These are phyloP conservation scores for Thalia dealbata DNA, from an alignment of 176 grass and related monocot genomes.

Conservation along the genomic window DNA sequence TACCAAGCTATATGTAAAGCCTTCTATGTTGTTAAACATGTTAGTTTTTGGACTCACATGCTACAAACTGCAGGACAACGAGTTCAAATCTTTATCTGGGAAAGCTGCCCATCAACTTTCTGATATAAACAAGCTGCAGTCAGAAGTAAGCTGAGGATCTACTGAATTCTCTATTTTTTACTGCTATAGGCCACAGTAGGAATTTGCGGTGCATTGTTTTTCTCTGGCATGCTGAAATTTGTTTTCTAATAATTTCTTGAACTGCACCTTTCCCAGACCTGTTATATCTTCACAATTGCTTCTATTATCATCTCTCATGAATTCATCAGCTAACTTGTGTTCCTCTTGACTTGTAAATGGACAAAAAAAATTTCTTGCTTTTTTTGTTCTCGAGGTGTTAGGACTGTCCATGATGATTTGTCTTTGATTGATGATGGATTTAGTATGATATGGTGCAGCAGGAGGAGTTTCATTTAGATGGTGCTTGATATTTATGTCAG, in stretches of 20 bases:
- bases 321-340: background rate
- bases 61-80: conserved; percentile 37
- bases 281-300: background rate
- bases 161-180: background rate
- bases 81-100: conserved; percentile 38
- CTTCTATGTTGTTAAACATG: conserved; percentile 12
- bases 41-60: conserved; percentile 7
- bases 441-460: too few relatives aligned
- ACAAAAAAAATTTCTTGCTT: too few relatives aligned
- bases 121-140: conserved; percentile 49
- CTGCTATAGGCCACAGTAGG: background rate
- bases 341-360: too few relatives aligned
- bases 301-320: background rate
- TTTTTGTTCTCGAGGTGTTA: too few relatives aligned
- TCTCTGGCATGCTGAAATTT: background rate
- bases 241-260: background rate
- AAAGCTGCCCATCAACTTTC: conserved; percentile 37
- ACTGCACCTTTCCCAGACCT: background rate
- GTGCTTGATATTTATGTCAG: too few relatives aligned
- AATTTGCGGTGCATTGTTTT: background rate
- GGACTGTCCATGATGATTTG: too few relatives aligned
- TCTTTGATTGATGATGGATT: too few relatives aligned
- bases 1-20: background rate
- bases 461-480: too few relatives aligned
- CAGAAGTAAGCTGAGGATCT: conserved; percentile 22